Conservation (phyloP, 192 early-diverging fungal species). For the Cetraspora pellucida region DNA sequence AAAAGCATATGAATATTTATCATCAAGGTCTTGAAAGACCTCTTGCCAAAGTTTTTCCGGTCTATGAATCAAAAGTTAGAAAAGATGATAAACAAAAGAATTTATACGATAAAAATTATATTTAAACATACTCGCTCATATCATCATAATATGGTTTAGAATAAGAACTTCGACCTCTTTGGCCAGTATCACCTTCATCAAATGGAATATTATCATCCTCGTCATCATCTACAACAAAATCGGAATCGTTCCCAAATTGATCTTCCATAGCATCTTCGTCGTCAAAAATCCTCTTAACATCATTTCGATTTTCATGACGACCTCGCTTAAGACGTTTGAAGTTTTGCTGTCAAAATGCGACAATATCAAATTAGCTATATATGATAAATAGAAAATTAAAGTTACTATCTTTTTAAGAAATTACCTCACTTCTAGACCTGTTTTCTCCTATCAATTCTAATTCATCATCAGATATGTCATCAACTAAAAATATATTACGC, state of each 20-base stretch:
- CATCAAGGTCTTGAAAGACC: slow-evolving; percentile 7
- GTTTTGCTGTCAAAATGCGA: slow-evolving; percentile 35
- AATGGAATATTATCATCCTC: slow-evolving; percentile 30
- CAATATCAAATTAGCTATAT: neutral
- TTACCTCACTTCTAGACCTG: slow-evolving; percentile 56
- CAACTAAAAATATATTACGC: slow-evolving; percentile 48
- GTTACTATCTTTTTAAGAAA: neutral
- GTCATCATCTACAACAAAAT: slow-evolving; percentile 34
- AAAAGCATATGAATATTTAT: neutral
- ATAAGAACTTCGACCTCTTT: neutral
- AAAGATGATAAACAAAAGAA: too few species aligned
- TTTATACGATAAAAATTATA: slow-evolving; percentile 6
- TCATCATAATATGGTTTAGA: neutral
- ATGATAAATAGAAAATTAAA: neutral
- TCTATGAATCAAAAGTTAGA: too few species aligned
- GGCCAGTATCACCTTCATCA: slow-evolving; percentile 23
- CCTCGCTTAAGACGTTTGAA: slow-evolving; percentile 73
- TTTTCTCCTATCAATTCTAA: slow-evolving; percentile 90
- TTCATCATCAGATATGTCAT: slow-evolving; percentile 91
- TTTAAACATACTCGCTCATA: slow-evolving; percentile 44
- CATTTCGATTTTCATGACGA: slow-evolving; percentile 46
- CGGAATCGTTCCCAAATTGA: slow-evolving; percentile 12
- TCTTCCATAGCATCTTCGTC: slow-evolving; percentile 5
- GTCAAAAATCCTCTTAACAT: slow-evolving; percentile 19
- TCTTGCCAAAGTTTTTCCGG: neutral